phyloP scores from a whole-genome alignment of 331 rosid genomes.

The Arachis monticola region DNA sequence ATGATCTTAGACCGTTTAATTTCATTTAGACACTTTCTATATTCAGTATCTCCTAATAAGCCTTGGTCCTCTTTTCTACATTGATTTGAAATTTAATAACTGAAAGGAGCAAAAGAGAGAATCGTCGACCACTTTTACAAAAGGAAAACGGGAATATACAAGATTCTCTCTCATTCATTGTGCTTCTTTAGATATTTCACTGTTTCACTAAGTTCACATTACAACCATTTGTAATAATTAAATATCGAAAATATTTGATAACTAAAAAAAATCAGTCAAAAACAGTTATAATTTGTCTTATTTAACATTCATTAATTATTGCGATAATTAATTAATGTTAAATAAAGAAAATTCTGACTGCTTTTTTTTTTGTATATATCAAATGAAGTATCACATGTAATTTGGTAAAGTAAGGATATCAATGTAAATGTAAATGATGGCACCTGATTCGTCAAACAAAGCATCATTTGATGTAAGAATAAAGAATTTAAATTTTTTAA shows the following conservation, averaged over 20 bases:
- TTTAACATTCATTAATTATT: no score
- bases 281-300: no score
- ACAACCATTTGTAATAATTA: not conserved
- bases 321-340: no score
- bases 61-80: not conserved
- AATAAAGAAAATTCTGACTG: no score
- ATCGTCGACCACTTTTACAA: constrained; percentile 25
- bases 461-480: constrained; percentile 8
- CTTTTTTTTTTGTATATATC: not conserved
- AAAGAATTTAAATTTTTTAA: no score
- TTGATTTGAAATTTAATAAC: constrained; percentile 21
- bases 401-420: constrained; percentile 15
- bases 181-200: constrained; percentile 28
- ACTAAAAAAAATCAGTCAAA: no score
- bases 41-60: not conserved
- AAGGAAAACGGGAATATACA: constrained; percentile 12
- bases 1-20: not conserved
- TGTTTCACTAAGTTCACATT: constrained; percentile 25
- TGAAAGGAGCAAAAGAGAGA: not conserved
- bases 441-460: not conserved
- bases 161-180: constrained; percentile 14
- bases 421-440: not conserved
- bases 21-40: not conserved
- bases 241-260: no score
- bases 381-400: not conserved